Evolutionary conservation across 805 yeast species (phyloP), one percentile per base, ranked within the genome.

Genomic region (Yarrowia osloensis): DNA sequence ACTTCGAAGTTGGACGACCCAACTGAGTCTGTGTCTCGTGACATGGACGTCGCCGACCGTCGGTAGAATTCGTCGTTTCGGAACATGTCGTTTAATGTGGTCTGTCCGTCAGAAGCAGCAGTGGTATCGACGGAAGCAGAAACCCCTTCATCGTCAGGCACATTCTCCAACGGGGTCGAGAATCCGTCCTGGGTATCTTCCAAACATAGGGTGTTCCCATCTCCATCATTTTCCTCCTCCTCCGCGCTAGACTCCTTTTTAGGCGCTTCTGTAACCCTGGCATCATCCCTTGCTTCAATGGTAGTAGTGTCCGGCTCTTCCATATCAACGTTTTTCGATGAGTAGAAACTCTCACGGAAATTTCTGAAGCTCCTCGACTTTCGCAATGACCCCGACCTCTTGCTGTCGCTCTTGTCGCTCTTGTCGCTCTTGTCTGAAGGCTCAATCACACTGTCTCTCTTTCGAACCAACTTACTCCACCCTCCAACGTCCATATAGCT

Each of bases 401-500:
- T 28, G 9, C 22, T 49, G 28, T 31, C 39, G 8, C 55, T 15
- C 28, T 31, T 50, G 4, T 50, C 57, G 40, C 37, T 19, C 17
- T 24, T 44, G 13, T 44, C 49, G n/a, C 19, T 19, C 46, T 21
- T 21, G 26, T 11, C 42, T 3, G 46, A 9, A 15, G 52, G 0
- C 52, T 50, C 57, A 17, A 37, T 13, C 21, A 35, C 24, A 39
- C 62, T 54, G 24, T 54, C 46, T 37, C 62, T 8, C 44, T 31
- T 35, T 37, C 46, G 21, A 2, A 54, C 44, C 22, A 54, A 13
- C 46, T 54, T 54, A 13, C 62, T 54, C 62, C 62, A 54, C 11
- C 62, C 62, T 35, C 62, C 62, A 11, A 39, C 46, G 6, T 54
- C 62, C 46, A 54, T 54, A 31, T 39, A 37, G 6, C 17, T 37